Evolutionary conservation across 2,329 filamentous ascomycete species (phyloP), one percentile per base, ranked within the genome.

Genomic region (Hypoxylon sp.): DNA sequence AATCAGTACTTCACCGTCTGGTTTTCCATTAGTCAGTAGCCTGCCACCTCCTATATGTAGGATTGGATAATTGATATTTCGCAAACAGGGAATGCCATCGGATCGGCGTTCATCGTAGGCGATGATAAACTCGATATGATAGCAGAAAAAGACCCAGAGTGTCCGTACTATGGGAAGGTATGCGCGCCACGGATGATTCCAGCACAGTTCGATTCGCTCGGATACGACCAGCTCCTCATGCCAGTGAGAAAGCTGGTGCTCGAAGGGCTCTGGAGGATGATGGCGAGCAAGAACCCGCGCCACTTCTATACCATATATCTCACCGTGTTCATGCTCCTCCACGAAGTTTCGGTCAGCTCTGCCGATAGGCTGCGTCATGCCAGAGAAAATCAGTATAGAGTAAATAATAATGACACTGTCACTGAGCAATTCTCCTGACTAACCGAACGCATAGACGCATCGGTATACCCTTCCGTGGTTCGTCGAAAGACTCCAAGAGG

Each of bases 21-120:
- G 82, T 83, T 86, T 69, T 82, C 81, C 2, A 81, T 81, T 10
- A 78, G 85, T 87, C 72, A 73, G 84, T 79, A 24, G 22, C 48
- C 39, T 10, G 19, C 29, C 24, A 10, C 26, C 22, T 29, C 11
- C 35, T 11, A 31, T 13, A n/a, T 19, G 11, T 11, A 29, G 42
- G 39, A 19, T 19, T 17, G 29, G 37, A 56, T 14, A 31, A 9
- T 37, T 63, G 13, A 70, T 22, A 29, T 19, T 24, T 33, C 8
- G 5, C 11, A 19, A 37, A 17, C 17, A 86, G 84, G 82, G 4
- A 81, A 85, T 51, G 82, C 81, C 0, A 80, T 81, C 0, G 83
- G 84, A 0, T 84, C 83, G 0, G 80, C 82, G 0, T 83, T 80
- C 68, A 76, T 86, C 19, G 74, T 75, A 13, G 83, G 82, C 26